Percentiles rank a stretch among this genome's conserved stretches.
phyloP scores from a whole-genome alignment of 257 asterid genomes.

The Solanum etuberosum region DNA sequence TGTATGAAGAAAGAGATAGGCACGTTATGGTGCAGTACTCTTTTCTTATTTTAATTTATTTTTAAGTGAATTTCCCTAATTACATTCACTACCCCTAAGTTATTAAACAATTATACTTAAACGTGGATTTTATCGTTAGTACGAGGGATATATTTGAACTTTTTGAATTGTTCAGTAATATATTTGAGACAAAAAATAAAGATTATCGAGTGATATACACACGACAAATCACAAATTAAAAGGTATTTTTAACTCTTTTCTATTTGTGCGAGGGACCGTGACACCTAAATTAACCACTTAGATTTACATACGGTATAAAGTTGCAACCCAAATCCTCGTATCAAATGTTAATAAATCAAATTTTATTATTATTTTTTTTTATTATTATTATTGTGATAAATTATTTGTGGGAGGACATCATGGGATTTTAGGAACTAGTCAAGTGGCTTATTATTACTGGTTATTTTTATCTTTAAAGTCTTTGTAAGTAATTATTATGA shows the following conservation, averaged over 20 bases:
- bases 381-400: not conserved
- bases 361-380: not conserved
- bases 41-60: not conserved
- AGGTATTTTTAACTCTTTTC: too few relatives aligned
- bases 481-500: not conserved
- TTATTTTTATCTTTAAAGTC: not conserved
- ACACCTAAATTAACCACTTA: not conserved
- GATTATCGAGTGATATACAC: not conserved
- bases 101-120: not conserved
- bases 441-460: not conserved
- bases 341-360: not conserved
- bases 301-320: not conserved
- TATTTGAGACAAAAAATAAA: not conserved
- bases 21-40: constrained; percentile 12
- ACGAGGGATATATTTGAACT: not conserved
- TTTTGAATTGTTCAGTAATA: not conserved
- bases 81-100: not conserved
- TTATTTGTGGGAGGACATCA: not conserved
- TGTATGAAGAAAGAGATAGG: constrained; percentile 30
- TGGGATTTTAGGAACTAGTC: not conserved
- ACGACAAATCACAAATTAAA: fast-evolving
- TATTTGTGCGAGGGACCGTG: fast-evolving
- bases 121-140: fast-evolving
- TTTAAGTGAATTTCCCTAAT: not conserved
- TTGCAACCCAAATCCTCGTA: not conserved